A percentile compares a stretch with the other conserved stretches of the same genome.
phyloP scores from a whole-genome alignment of 805 yeast species.

The Wickerhamiella occidentalis region DNA sequence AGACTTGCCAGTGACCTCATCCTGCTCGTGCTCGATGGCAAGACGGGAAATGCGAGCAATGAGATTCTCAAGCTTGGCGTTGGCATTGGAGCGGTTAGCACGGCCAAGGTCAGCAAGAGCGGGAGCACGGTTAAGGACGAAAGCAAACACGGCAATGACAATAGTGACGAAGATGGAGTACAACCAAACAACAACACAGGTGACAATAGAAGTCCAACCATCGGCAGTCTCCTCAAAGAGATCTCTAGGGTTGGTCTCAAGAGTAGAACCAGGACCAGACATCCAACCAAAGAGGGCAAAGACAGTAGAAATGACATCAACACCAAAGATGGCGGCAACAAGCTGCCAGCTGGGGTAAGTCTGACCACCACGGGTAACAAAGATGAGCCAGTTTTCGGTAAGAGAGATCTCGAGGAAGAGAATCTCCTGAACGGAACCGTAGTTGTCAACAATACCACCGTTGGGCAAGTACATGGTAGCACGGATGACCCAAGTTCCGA shows the following conservation, averaged over 20 bases:
- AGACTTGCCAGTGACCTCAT: constrained; percentile 23
- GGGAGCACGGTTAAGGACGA: constrained; percentile 41
- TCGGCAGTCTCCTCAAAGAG: constrained; percentile 44
- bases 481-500: constrained; percentile 90
- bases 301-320: constrained; percentile 84
- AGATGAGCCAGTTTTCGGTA: constrained; percentile 96
- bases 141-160: constrained; percentile 90
- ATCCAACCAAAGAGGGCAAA: constrained; percentile 93
- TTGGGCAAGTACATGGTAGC: constrained; percentile 78
- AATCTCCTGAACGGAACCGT: constrained; percentile 89
- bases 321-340: constrained; percentile 83
- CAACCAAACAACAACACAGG: constrained; percentile 85
- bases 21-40: constrained; percentile 31
- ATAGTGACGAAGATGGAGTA: constrained; percentile 95
- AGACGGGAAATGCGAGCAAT: constrained; percentile 29
- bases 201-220: constrained; percentile 92
- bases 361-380: constrained; percentile 96
- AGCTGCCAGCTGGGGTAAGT: constrained; percentile 98
- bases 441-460: constrained; percentile 83
- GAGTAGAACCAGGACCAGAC: constrained; percentile 28
- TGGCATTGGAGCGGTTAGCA: constrained; percentile 24
- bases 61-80: constrained; percentile 29
- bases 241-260: constrained; percentile 25
- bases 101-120: constrained; percentile 28
- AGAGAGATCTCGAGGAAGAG: constrained; percentile 87